A percentile compares a stretch with the other conserved stretches of the same genome.
Evolutionary conservation across 768 basidiomycete genomes (phyloP).

Genomic region (Podaxis mareebaensis): DNA sequence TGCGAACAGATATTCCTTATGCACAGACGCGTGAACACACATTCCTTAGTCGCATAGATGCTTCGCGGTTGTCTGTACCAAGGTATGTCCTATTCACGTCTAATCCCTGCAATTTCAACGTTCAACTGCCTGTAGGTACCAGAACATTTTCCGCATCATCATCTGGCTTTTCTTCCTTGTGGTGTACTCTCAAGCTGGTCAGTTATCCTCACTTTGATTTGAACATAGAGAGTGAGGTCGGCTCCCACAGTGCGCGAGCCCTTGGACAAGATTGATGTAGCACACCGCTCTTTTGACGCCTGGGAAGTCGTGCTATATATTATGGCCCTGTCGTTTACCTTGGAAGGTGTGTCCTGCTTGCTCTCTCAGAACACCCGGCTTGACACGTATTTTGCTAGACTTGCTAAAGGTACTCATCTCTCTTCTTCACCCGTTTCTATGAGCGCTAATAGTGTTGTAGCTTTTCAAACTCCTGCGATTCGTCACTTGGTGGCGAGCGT

Average conservation of each 20-base stretch:
- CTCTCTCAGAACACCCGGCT: neutral
- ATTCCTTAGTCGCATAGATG: conserved; percentile 75
- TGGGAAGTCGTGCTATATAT: conserved; percentile 84
- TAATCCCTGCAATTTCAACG: neutral
- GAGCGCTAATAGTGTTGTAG: conserved; percentile 33
- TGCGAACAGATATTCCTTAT: conserved; percentile 65
- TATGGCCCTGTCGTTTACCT: conserved; percentile 72
- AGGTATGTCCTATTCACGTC: conserved; percentile 36
- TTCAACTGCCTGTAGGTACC: conserved; percentile 54
- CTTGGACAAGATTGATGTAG: conserved; percentile 64
- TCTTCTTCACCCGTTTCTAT: neutral
- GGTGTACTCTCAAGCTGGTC: conserved; percentile 84
- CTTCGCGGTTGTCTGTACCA: conserved; percentile 79
- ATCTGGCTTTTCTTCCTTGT: conserved; percentile 80
- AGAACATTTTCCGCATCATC: conserved; percentile 77
- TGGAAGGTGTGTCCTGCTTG: conserved; percentile 64
- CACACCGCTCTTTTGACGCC: conserved; percentile 56
- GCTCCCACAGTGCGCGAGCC: conserved; percentile 66
- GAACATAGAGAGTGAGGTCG: neutral
- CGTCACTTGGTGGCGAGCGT: conserved; percentile 71
- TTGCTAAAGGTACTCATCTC: conserved; percentile 48
- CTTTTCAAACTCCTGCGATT: conserved; percentile 71
- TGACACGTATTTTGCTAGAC: conserved; percentile 34
- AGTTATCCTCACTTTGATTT: conserved; percentile 17
- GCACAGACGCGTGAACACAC: conserved; percentile 48